A percentile compares a stretch with the other conserved stretches of the same genome.
phyloP scores from a whole-genome alignment of 176 grass and related monocot genomes.

The Aegilops bicornis region DNA sequence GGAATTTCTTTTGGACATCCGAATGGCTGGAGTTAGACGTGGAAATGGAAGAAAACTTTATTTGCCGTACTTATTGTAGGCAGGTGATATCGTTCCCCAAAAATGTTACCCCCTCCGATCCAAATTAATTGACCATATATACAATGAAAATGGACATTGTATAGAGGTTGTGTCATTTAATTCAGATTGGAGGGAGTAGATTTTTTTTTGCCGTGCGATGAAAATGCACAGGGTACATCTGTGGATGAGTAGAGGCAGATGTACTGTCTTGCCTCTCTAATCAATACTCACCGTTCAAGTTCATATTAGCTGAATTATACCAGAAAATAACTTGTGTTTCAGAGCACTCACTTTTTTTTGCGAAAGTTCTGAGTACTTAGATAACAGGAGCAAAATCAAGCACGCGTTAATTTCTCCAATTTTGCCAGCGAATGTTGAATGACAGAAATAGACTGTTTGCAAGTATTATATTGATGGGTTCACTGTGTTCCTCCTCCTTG shows the following conservation, averaged over 20 bases:
- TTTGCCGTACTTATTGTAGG: background rate
- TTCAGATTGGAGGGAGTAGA: too few relatives aligned
- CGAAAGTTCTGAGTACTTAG: background rate
- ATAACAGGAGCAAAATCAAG: background rate
- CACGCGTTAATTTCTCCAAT: background rate
- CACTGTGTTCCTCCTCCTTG: conserved; percentile 12
- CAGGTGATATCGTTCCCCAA: background rate
- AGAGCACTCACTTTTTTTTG: background rate
- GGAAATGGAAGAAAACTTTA: background rate
- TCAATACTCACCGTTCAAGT: background rate
- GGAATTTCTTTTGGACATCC: background rate
- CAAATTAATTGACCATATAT: too few relatives aligned
- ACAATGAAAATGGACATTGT: too few relatives aligned
- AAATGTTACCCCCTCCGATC: background rate
- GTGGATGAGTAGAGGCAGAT: background rate
- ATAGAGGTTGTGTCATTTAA: too few relatives aligned
- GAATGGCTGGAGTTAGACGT: background rate
- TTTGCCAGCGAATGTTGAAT: background rate
- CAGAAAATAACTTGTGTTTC: background rate
- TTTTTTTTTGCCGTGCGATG: too few relatives aligned
- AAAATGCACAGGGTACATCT: background rate
- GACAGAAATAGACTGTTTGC: conserved; percentile 8
- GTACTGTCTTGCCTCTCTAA: background rate
- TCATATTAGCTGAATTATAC: conserved; percentile 9
- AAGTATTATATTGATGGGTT: conserved; percentile 10